Evolutionary conservation across 345 rosid species (phyloP).

Genomic region (Zanthoxylum bungeanum): DNA sequence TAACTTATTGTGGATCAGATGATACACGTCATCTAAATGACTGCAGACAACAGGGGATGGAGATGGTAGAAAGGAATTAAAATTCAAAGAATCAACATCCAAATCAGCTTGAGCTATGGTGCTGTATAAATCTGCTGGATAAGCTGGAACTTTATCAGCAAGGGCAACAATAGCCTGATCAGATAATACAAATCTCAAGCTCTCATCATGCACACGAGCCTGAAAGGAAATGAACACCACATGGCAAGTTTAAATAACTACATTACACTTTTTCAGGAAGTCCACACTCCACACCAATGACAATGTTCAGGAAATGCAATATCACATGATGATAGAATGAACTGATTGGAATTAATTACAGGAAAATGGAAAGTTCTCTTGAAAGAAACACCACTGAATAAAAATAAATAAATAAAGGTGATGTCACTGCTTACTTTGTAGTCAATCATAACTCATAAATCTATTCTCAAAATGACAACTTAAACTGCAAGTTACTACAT

Average conservation of each 20-base stretch:
- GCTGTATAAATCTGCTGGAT: slow-evolving; percentile 40
- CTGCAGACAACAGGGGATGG: slow-evolving; percentile 69
- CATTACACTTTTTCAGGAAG: neutral
- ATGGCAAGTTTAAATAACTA: slow-evolving; percentile 12
- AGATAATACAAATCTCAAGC: slow-evolving; percentile 72
- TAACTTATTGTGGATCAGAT: slow-evolving; percentile 39
- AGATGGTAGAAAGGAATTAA: slow-evolving; percentile 42
- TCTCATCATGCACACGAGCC: slow-evolving; percentile 97
- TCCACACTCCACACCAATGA: slow-evolving; percentile 1
- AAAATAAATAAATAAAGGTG: neutral
- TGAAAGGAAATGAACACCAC: slow-evolving; percentile 32
- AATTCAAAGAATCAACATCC: slow-evolving; percentile 39
- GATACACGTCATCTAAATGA: slow-evolving; percentile 56
- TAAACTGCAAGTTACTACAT: slow-evolving; percentile 25
- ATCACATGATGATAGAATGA: neutral
- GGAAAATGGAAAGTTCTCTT: neutral
- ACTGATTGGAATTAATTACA: neutral
- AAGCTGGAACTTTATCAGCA: slow-evolving; percentile 46
- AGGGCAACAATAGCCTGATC: slow-evolving; percentile 78
- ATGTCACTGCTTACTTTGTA: neutral
- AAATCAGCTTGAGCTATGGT: slow-evolving; percentile 60
- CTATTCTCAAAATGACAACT: slow-evolving; percentile 4
- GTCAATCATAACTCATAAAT: neutral
- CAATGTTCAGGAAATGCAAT: neutral
- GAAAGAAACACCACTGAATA: slow-evolving; percentile 8